Evolutionary conservation across 2,329 filamentous ascomycete genomes (phyloP), one percentile per base, ranked within the genome.

Genomic region (Colletotrichum coccodes): DNA sequence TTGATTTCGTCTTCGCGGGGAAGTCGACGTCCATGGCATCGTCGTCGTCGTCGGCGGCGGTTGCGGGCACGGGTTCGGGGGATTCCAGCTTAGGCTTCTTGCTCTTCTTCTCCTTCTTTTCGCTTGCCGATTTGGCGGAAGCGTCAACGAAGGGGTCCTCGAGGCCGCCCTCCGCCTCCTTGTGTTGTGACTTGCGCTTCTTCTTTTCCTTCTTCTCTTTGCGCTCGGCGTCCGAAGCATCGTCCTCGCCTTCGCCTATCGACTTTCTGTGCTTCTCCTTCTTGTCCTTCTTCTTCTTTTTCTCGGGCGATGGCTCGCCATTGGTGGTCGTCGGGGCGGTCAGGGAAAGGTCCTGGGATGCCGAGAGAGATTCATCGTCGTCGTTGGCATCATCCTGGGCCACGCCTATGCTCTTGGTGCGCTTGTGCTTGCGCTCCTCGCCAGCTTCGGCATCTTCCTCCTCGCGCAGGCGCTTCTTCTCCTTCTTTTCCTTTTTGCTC

Each of bases 351-450:
- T 70, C 68, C 38, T 68, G 68, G 4, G 68, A 70, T 14, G 23
- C 53, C 23, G 36, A 16, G 34, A 46, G 49, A 26, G 58, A 30
- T 18, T 68, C 38, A 3, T 61, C 58, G 32, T 72, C 60, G 36
- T 72, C 75, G 40, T 77, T 75, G 52, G 70, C 75, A 56, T 75
- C 81, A 75, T 42, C 36, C 7, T 42, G 53, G 16, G 40, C 32
- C 26, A 50, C 54, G 21, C 42, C 50, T 23, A 81, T 81, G 80
- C 79, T 84, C 76, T 85, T 86, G 6, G 84, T 83, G 68, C 84
- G 85, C 72, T 87, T 86, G 73, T 84, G 79, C 75, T 83, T 85
- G 73, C 82, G 82, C 68, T 85, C 83, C 40, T 76, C 75, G 53
- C 80, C 78, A 46, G 77, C 78, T 8, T 71, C 65, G 23, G 72